Evolutionary conservation across 2,329 filamentous ascomycete genomes (phyloP), one percentile per base, ranked within the genome.

Genomic region (Metarhizium guizhouense): DNA sequence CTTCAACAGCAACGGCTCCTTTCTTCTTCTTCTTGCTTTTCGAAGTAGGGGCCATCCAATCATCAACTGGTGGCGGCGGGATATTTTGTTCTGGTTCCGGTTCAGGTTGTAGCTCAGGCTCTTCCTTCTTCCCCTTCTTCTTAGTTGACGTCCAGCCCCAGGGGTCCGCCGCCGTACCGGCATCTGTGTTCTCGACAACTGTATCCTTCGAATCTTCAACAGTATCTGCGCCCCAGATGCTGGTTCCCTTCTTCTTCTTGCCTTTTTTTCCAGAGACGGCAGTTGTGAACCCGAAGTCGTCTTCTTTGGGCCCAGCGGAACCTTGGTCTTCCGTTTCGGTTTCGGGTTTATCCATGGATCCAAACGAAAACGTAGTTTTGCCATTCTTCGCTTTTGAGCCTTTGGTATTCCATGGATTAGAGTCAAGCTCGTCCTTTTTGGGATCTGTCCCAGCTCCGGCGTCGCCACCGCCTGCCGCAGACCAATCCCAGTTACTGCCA

Each of bases 371-470:
- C 5, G 65, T 67, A 1, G 70, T 66, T 52, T 73, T 76, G 36
- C 63, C 71, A 66, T 79, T 78, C 62, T 80, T 82, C n/a, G 77
- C 65, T 58, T 81, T 82, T 6, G 68, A 63, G 13, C 67, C 66
- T 54, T 75, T 70, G 57, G 72, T 61, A 61, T 71, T 71, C 81
- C 80, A 83, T 14, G 79, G 72, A 58, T 78, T 81, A 30, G 67
- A 67, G 18, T 75, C 74, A 16, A 69, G 63, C 13, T 75, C 70
- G 47, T 72, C 68, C 56, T 74, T 77, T 56, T 69, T 68, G 54
- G 67, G 75, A 65, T 63, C 74, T 40, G 65, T 63, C 47, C 64
- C 67, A 52, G 66, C 60, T 42, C 63, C 61, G 43, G 63, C 60
- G 51, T 59, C 61, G 34, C 58, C 62, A n/a, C 56, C 48, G 40